Conservation (phyloP, 371 early-diverging fungal genomes). For the Zychaea mexicana region DNA sequence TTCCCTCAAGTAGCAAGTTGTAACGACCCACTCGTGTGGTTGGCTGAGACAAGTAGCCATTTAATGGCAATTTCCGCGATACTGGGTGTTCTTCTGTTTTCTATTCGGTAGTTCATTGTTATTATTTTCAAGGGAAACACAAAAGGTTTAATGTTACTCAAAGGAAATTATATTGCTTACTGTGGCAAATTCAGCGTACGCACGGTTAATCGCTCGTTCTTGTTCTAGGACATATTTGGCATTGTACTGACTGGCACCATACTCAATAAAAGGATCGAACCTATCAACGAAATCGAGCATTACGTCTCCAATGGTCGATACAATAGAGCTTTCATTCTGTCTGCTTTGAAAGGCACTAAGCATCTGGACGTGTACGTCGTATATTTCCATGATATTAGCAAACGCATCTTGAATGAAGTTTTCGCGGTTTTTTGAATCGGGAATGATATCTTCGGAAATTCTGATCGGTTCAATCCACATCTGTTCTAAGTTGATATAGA, state of each 20-base stretch:
- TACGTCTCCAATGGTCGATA: constrained; percentile 85
- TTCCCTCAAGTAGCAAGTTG: constrained; percentile 78
- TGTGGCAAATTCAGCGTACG: constrained; percentile 73
- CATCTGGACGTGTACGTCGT: constrained; percentile 69
- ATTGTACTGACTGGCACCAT: constrained; percentile 85
- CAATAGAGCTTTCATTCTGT: constrained; percentile 72
- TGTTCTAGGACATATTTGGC: constrained; percentile 78
- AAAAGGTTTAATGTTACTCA: neutral
- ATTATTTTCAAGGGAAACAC: no score
- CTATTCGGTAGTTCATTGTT: neutral
- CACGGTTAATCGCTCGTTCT: constrained; percentile 69
- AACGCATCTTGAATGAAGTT: constrained; percentile 81
- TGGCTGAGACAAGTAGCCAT: constrained; percentile 81
- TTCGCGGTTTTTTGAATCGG: constrained; percentile 51
- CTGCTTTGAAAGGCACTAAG: constrained; percentile 65
- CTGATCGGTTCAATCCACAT: constrained; percentile 76
- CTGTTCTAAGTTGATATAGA: constrained; percentile 6
- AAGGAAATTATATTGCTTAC: constrained; percentile 28
- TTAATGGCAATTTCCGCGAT: constrained; percentile 75
- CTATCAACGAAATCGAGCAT: constrained; percentile 67
- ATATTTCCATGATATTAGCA: constrained; percentile 76
- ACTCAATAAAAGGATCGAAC: constrained; percentile 81
- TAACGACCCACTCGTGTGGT: constrained; percentile 89
- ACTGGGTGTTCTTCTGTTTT: constrained; percentile 68
- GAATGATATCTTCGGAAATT: constrained; percentile 60